Conservation (phyloP, 2,329 filamentous ascomycete genomes). For the Bipolaris cookei region DNA sequence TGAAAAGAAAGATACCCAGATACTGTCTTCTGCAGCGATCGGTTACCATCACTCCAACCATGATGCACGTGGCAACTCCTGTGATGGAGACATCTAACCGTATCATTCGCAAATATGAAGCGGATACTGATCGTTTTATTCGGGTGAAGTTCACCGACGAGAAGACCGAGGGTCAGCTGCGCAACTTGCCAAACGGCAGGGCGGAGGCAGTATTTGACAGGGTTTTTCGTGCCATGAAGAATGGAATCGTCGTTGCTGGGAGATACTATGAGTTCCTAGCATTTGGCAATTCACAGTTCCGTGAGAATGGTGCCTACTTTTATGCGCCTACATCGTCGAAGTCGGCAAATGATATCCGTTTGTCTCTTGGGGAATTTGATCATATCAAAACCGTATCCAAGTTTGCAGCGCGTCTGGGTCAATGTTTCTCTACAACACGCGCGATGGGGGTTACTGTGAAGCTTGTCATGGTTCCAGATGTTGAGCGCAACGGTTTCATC, state of each 20-base stretch:
- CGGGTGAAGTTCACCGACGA: conserved; percentile 92
- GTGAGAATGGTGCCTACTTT: conserved; percentile 91
- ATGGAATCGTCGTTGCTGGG: conserved; percentile 83
- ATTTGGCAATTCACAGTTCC: conserved; percentile 93
- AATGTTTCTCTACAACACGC: conserved; percentile 93
- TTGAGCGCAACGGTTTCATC: conserved; percentile 69
- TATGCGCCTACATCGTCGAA: conserved; percentile 74
- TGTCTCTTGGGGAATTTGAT: conserved; percentile 84
- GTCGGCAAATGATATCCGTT: conserved; percentile 76
- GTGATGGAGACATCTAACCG: conserved; percentile 86
- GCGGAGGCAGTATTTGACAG: conserved; percentile 71
- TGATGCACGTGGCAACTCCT: conserved; percentile 77
- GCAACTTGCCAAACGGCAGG: conserved; percentile 39
- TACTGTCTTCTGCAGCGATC: conserved; percentile 80
- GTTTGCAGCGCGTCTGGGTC: conserved; percentile 84
- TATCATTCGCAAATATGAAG: conserved; percentile 74
- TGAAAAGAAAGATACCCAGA: conserved; percentile 61
- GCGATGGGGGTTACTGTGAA: conserved; percentile 70
- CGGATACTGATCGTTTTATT: conserved; percentile 79
- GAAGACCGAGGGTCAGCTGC: conserved; percentile 56
- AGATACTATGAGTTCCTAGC: conserved; percentile 88
- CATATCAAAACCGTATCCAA: conserved; percentile 87
- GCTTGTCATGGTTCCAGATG: conserved; percentile 68
- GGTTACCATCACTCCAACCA: conserved; percentile 82
- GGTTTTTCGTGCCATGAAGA: conserved; percentile 71